Evolutionary conservation across 2,329 filamentous ascomycete genomes (phyloP), one percentile per base, ranked within the genome.

Genomic region (Hirsutella rhossiliensis): DNA sequence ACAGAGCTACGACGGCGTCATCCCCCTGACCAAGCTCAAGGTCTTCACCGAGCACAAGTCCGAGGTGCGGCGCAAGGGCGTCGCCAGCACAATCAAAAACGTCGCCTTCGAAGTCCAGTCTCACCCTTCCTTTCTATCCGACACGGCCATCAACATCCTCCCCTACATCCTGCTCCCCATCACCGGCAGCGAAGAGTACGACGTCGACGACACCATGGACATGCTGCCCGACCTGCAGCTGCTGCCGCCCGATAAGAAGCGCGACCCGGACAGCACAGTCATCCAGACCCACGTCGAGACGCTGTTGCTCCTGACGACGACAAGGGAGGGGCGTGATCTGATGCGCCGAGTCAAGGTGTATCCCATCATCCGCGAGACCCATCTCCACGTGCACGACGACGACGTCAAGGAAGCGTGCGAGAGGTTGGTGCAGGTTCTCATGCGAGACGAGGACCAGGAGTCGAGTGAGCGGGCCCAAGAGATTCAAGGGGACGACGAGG

Each of bases 31-130:
- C 41, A 97, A 97, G 69, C 72, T 98, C 48, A 84, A 84, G 47
- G 90, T 97, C 47, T 97, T 97, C 62, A 97, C 92, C 1, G 87
- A 94, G 62, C 87, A 96, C 66, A 72, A 76, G 54, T 94, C 86
- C 3, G 75, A 83, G 27, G 80, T 96, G 43, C 78, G 92, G 46
- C 75, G 92, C 44, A 87, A 87, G 55, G 92, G 92, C n/a, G 89
- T 96, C n/a, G 90, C 90, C 8, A 88, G 82, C 48, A 92, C 87
- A 11, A 87, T 98, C 60, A 97, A 97, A 64, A 98, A 98, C 58
- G 79, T 86, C 28, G 80, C 87, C 7, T 97, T 98, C 58, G 84
- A 94, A 55, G 65, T 90, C 6, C 64, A 76, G 3, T 75, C 82
- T 0, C 90, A 97, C 55, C 69, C 76, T 0, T 66, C 72, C 2